phyloP scores from a whole-genome alignment of 768 basidiomycete genomes.

The Leccinellum albellum region DNA sequence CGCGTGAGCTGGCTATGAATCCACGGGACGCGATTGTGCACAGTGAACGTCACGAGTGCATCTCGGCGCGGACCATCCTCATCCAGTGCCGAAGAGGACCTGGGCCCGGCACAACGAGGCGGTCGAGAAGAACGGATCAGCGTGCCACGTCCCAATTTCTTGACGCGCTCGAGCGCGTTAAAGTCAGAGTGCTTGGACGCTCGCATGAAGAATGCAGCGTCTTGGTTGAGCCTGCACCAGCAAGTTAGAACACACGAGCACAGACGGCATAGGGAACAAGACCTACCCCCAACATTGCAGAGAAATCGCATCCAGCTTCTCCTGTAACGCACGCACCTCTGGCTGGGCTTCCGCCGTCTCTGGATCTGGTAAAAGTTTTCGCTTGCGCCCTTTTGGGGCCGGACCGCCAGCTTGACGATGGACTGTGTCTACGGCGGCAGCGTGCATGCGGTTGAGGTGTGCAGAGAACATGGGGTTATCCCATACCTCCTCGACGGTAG shows the following conservation, averaged over 20 bases:
- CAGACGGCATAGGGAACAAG: too few relatives aligned
- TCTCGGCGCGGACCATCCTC: conserved; percentile 20
- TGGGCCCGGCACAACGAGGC: background rate
- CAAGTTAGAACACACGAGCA: too few relatives aligned
- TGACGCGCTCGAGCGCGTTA: conserved; percentile 45
- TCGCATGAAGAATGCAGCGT: conserved; percentile 60
- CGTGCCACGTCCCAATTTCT: conserved; percentile 35
- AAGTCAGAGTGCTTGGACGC: conserved; percentile 62
- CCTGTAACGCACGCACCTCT: conserved; percentile 48
- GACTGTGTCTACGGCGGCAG: conserved; percentile 39
- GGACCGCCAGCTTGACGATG: conserved; percentile 34
- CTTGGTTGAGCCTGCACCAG: conserved; percentile 52
- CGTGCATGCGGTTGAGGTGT: conserved; percentile 52
- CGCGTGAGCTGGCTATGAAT: conserved; percentile 55
- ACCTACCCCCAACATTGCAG: conserved; percentile 64
- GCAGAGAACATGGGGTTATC: conserved; percentile 54
- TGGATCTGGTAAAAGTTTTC: conserved; percentile 30
- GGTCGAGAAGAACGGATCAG: background rate
- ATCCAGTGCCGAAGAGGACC: background rate
- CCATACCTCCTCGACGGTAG: conserved; percentile 45
- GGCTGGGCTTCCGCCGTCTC: conserved; percentile 32
- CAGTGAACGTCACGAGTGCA: conserved; percentile 55
- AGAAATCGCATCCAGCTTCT: conserved; percentile 46
- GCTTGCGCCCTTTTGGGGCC: conserved; percentile 28
- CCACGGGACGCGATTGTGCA: conserved; percentile 62